phyloP scores from a whole-genome alignment of 495 filamentous ascomycete genomes.

The Penicillium taxi region DNA sequence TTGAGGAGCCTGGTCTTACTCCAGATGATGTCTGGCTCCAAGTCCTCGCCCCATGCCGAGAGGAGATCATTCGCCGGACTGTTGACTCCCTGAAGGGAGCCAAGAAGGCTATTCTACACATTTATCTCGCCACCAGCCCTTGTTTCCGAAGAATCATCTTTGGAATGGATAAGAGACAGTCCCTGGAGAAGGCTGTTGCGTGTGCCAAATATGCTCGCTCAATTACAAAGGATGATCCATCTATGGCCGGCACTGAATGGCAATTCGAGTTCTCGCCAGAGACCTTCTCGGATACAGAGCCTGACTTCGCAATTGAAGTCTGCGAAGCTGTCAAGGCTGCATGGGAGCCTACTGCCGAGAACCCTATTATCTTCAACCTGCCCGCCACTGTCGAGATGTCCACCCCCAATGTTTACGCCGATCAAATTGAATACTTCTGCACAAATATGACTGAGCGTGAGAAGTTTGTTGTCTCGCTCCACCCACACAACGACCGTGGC shows the following conservation, averaged over 20 bases:
- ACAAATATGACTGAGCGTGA: conserved; percentile 67
- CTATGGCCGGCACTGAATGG: conserved; percentile 69
- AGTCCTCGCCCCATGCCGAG: conserved; percentile 86
- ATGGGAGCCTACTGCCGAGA: conserved; percentile 75
- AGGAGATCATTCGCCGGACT: conserved; percentile 85
- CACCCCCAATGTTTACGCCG: conserved; percentile 93
- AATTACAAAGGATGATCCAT: conserved; percentile 91
- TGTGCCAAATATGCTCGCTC: conserved; percentile 82
- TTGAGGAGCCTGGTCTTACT: conserved; percentile 77
- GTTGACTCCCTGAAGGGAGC: conserved; percentile 83
- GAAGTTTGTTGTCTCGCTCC: conserved; percentile 75
- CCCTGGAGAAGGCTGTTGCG: conserved; percentile 71
- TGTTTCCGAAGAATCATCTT: conserved; percentile 91
- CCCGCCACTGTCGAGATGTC: conserved; percentile 95
- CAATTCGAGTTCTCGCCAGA: conserved; percentile 94
- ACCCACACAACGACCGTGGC: conserved; percentile 92
- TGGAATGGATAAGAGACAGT: conserved; percentile 74
- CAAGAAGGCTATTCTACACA: conserved; percentile 94
- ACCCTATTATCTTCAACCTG: conserved; percentile 94
- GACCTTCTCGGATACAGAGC: conserved; percentile 86
- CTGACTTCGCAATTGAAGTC: conserved; percentile 73
- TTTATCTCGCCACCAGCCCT: conserved; percentile 91
- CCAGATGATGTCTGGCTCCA: conserved; percentile 96
- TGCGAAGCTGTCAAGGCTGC: conserved; percentile 95
- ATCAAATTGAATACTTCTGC: conserved; percentile 96